These are phyloP conservation scores for Suillus discolor DNA, from an alignment of 768 basidiomycete species.

Conservation along the genomic window DNA sequence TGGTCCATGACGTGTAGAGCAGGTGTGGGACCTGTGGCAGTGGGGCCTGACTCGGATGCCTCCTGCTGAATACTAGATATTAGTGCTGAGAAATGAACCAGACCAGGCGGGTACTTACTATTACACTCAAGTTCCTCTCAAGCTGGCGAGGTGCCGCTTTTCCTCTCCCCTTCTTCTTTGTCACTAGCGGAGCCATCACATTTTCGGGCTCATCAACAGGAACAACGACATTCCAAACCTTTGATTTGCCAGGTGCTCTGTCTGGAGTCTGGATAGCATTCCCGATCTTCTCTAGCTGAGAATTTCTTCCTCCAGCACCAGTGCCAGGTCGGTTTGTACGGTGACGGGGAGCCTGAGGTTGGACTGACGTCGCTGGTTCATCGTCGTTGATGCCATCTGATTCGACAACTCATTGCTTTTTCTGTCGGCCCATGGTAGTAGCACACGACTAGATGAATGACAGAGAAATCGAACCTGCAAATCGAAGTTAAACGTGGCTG, in stretches of 20 bases:
- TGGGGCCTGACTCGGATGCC: too few species aligned
- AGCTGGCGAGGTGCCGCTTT: background rate
- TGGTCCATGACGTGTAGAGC: too few species aligned
- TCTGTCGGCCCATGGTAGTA: background rate
- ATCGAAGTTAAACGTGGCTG: too few species aligned
- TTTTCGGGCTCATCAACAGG: background rate
- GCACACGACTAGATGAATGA: background rate
- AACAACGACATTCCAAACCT: background rate
- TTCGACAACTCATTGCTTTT: too few species aligned
- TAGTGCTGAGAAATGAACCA: background rate
- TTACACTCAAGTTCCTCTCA: background rate
- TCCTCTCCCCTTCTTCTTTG: background rate
- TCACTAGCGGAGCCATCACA: background rate
- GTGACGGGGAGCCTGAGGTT: background rate
- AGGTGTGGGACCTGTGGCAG: too few species aligned
- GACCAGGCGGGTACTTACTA: background rate
- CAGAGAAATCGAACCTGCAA: too few species aligned
- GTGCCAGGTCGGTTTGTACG: background rate
- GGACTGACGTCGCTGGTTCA: background rate
- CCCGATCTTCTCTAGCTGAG: background rate
- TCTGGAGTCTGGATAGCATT: background rate
- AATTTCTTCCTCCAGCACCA: background rate
- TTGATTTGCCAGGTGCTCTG: background rate
- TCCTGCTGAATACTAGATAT: background rate
- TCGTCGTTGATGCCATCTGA: background rate